Evolutionary conservation across 129 eudicot species (phyloP), one percentile per base, ranked within the genome.

Genomic region (Glebionis coronaria): DNA sequence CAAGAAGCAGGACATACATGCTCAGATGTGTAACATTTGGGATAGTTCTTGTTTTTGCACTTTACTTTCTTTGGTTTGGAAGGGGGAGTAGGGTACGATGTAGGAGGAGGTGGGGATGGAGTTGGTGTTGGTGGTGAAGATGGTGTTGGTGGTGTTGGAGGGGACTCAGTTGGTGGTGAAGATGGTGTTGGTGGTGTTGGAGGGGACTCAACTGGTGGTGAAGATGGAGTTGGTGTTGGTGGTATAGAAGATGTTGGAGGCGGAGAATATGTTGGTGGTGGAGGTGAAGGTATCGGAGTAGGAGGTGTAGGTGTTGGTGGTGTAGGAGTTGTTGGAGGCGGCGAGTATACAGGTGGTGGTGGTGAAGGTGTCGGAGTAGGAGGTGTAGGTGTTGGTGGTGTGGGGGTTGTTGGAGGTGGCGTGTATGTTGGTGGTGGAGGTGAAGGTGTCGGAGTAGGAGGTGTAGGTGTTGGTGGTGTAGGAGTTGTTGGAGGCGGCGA

Each of bases 1-100:
- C 96, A 83, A 64, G 85, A 52, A 44, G 68, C 59, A 2, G 96
- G 93, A 47, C 96, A 89, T 0, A 29, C 71, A 63, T 85, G 90
- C 59, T 85, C 68, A 3, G 73, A 68, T 20, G 73, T 71, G 29
- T 81, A 85, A 50, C 96, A 89, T 9, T 68, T 76, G 1, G 85
- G 80, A 64, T 85, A 82, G 49, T 75, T 62, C 27, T 10, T 63
- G 73, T 79, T 79, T 78, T 69, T 79, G 82, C 93, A 89, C 73
- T 72, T 83, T 28, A 61, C 83, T 70, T 63, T 83, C 60, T 16
- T 68, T 68, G 56, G 57, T 35, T 75, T 54, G 10, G 82, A 47
- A 18, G 77, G 73, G 16, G 80, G 58, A 2, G 70, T 6, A 3
- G 78, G 77, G 53, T 70, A 54, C 29, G 52, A 21, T 49, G 71